Conservation (phyloP, 129 eudicot genomes). For the Scalesia atractyloides region DNA sequence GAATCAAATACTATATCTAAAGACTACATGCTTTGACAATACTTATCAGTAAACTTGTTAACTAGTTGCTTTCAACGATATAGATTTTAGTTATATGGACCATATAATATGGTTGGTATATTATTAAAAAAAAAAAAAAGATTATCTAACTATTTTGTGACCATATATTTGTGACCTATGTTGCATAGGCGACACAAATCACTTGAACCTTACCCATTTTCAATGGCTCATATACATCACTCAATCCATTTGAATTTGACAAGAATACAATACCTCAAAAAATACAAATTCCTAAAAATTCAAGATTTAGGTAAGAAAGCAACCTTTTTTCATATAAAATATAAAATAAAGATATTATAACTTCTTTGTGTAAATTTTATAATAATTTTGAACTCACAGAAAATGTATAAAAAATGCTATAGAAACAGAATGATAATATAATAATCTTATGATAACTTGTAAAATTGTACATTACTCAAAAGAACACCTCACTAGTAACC, state of each 20-base stretch:
- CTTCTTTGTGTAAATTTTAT: neutral
- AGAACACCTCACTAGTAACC: slow-evolving; percentile 33
- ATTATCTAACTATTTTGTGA: neutral
- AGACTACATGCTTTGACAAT: no score
- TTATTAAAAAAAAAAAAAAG: neutral
- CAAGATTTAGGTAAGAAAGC: neutral
- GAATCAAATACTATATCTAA: no score
- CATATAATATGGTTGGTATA: slow-evolving; percentile 8
- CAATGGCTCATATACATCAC: slow-evolving; percentile 46
- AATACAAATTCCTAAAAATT: neutral
- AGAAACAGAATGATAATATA: neutral
- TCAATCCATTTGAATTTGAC: slow-evolving; percentile 29
- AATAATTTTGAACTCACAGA: neutral
- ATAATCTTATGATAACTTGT: neutral
- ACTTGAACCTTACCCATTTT: slow-evolving; percentile 32
- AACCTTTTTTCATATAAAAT: neutral
- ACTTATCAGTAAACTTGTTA: neutral
- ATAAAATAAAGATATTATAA: neutral
- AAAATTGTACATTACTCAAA: slow-evolving; percentile 34
- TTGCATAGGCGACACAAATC: slow-evolving; percentile 6
- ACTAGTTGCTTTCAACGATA: neutral
- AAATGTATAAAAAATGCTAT: no score
- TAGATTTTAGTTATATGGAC: neutral
- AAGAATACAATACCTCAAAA: slow-evolving; percentile 11
- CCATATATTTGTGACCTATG: slow-evolving; percentile 9